Base-by-base conservation (phyloP, 1,139 yeast species). In the Kazachstania sp. region DNA sequence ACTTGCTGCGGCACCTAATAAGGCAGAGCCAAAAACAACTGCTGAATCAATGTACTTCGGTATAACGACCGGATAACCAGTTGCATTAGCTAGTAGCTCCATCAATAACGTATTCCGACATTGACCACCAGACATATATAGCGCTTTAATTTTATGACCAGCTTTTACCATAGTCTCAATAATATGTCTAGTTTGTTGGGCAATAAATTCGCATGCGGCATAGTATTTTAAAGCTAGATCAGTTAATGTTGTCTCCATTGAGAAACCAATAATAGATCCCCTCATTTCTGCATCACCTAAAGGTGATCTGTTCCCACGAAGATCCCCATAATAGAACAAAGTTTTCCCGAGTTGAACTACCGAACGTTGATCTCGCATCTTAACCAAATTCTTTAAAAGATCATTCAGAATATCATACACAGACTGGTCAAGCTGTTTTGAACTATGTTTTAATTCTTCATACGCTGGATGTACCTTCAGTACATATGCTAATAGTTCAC, bases 1-100 rank as follows among this genome's bases (percentile, higher is more conserved):
- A 39, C 57, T 52, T 6, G 98, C 97, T 53, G 83, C 88, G 2
- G 97, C 97, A 35, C 97, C 98, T 51, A 92, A 74, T 65, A 92
- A 72, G 0, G 98, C 97, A 5, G 96, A 77, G 29, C 98, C 98
- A 61, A 90, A 84, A 5, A 92, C 97, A 41, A 92, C 98, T 2
- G 97, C 95, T 1, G 97, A 94, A 63, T 90, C 97, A 58, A 92
- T 88, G 66, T 90, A 88, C 62, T 94, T 77, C 45, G 98, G 98
- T 56, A 90, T 86, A 44, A 92, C 77, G 45, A 92, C 80, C n/a
- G 97, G 95, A 69, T 84, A 73, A 3, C 95, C 95, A 0, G 97
- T 87, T 61, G 95, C 85, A 58, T 92, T 95, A 2, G 97, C 95
- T 66, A 92, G 75, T 52, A 90, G 71, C 69, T 95, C 77, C 81